Percentiles rank a stretch among this genome's conserved stretches.
Conservation (phyloP, 257 asterid genomes). For the Solanum tacnaense region DNA sequence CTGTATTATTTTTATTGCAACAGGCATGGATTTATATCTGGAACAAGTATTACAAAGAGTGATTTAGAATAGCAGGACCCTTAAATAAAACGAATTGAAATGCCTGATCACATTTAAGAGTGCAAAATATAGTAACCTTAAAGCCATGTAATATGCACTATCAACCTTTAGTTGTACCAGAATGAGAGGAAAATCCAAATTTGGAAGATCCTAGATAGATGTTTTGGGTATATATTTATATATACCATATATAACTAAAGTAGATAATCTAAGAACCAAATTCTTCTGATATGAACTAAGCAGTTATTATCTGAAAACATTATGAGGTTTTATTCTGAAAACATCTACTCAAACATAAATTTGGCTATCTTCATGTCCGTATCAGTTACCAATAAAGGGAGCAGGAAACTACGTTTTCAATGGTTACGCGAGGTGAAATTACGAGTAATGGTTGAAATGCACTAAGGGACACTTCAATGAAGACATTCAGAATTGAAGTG, state of each 20-base stretch:
- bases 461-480: neutral
- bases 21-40: conserved; percentile 40
- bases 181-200: neutral
- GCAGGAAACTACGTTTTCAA: neutral
- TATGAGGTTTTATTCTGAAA: neutral
- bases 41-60: neutral
- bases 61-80: neutral
- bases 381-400: neutral
- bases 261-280: neutral
- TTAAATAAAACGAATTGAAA: neutral
- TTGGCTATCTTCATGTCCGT: neutral
- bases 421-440: neutral
- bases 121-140: neutral
- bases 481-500: neutral
- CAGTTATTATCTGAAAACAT: neutral
- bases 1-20: conserved; percentile 48
- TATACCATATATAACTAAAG: neutral
- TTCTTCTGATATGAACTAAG: neutral
- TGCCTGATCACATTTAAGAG: neutral
- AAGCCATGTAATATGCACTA: neutral
- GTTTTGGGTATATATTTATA: neutral
- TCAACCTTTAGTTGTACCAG: neutral
- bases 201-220: neutral
- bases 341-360: neutral
- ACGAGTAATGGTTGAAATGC: neutral